phyloP scores from a whole-genome alignment of 164 flowering plant species.

The Dillenia turbinata region DNA sequence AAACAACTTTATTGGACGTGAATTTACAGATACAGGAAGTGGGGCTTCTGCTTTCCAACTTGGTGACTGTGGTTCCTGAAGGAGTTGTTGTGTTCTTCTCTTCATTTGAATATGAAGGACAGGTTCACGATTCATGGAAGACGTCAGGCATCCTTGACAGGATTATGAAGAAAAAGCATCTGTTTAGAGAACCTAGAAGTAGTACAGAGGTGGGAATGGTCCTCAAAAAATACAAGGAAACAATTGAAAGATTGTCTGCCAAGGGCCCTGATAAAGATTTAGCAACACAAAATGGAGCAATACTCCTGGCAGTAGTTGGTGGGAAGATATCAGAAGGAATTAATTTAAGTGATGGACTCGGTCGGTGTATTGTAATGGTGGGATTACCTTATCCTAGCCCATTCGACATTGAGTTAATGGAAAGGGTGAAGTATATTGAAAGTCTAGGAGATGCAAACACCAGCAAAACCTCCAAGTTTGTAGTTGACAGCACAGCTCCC shows the following conservation, averaged over 20 bases:
- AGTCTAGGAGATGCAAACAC: slow-evolving; percentile 36
- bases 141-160: slow-evolving; percentile 71
- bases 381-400: slow-evolving; percentile 97
- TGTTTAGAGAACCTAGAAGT: slow-evolving; percentile 89
- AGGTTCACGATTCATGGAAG: slow-evolving; percentile 75
- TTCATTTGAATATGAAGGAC: slow-evolving; percentile 84
- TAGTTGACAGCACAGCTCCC: slow-evolving; percentile 12
- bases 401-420: slow-evolving; percentile 79
- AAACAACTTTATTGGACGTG: slow-evolving; percentile 11
- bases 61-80: slow-evolving; percentile 80
- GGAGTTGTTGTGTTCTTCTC: slow-evolving; percentile 94
- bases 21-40: slow-evolving; percentile 78
- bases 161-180: slow-evolving; percentile 69
- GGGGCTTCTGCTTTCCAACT: slow-evolving; percentile 78
- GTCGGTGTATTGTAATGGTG: slow-evolving; percentile 94
- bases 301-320: slow-evolving; percentile 91
- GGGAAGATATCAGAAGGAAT: slow-evolving; percentile 98
- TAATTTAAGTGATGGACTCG: slow-evolving; percentile 97
- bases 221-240: slow-evolving; percentile 77
- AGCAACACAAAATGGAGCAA: slow-evolving; percentile 55
- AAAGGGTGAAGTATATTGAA: slow-evolving; percentile 88
- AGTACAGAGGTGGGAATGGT: slow-evolving; percentile 59
- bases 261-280: slow-evolving; percentile 21
- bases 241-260: slow-evolving; percentile 32
- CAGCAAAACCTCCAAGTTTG: slow-evolving; percentile 7